A percentile compares a stretch with the other conserved stretches of the same genome.
phyloP scores from a whole-genome alignment of 1,284 basidiomycete genomes.

The Golubevia pallescens region DNA sequence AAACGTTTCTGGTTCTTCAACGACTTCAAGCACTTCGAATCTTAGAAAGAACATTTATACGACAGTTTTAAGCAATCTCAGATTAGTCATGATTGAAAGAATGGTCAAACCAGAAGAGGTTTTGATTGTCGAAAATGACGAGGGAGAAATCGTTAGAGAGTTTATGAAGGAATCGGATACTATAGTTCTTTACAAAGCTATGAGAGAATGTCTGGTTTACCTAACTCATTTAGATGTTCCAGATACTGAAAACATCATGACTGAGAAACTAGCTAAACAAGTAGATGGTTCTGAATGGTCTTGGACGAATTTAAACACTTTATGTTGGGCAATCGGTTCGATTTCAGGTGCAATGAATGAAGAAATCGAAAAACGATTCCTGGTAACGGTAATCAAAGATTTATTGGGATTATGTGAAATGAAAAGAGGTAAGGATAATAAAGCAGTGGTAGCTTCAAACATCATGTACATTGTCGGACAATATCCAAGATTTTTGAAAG shows the following conservation, averaged over 20 bases:
- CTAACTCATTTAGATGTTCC: conserved; percentile 94
- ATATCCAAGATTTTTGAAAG: conserved; percentile 98
- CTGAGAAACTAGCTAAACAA: conserved; percentile 95
- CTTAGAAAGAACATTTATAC: conserved; percentile 89
- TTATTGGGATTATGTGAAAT: conserved; percentile 94
- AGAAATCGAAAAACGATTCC: conserved; percentile 97
- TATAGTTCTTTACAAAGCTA: conserved; percentile 97
- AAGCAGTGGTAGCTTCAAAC: conserved; percentile 97
- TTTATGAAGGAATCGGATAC: conserved; percentile 99
- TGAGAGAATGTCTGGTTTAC: conserved; percentile 81
- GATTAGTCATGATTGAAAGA: conserved; percentile 95
- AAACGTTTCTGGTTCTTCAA: conserved; percentile 20
- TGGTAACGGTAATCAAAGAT: conserved; percentile 99
- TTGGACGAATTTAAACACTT: conserved; percentile 5
- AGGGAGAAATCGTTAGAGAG: conserved; percentile 98
- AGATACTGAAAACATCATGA: conserved; percentile 95
- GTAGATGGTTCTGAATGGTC: conserved; percentile 46
- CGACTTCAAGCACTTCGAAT: conserved; percentile 47
- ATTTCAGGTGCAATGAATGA: conserved; percentile 71
- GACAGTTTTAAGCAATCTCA: conserved; percentile 88
- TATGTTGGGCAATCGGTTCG: background rate
- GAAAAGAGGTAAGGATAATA: conserved; percentile 99
- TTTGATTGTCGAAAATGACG: conserved; percentile 97
- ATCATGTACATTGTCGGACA: conserved; percentile 99
- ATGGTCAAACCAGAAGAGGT: conserved; percentile 99